Conservation (phyloP, 2,329 filamentous ascomycete species). For the Thermochaetoides dissita region DNA sequence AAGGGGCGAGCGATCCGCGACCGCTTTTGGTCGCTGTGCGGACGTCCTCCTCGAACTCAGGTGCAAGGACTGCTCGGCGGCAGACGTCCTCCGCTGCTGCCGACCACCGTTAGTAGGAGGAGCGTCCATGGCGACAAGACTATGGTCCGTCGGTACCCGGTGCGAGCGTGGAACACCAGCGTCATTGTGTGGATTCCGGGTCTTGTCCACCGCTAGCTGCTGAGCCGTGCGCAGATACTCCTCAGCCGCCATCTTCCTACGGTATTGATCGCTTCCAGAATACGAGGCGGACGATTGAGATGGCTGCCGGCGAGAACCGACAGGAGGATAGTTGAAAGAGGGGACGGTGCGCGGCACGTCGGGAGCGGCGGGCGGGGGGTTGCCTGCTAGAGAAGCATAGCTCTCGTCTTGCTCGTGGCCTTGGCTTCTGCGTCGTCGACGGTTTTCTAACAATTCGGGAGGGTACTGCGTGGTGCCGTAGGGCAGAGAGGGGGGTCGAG, state of each 20-base stretch:
- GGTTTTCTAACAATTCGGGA: conserved; percentile 29
- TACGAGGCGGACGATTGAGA: conserved; percentile 16
- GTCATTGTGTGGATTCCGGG: conserved; percentile 19
- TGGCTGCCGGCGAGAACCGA: conserved; percentile 21
- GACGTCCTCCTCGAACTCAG: conserved; percentile 23
- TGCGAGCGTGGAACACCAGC: conserved; percentile 12
- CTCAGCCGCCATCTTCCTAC: conserved; percentile 14
- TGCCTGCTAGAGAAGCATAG: conserved; percentile 18
- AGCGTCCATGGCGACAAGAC: conserved; percentile 13
- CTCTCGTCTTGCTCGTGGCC: conserved; percentile 28
- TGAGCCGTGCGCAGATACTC: conserved; percentile 9
- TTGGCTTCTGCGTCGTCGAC: conserved; percentile 28
- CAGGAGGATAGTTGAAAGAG: conserved; percentile 37
- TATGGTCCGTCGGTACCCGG: conserved; percentile 14
- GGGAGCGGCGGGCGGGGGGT: conserved; percentile 37
- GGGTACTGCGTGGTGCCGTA: conserved; percentile 30
- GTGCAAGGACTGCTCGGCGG: conserved; percentile 17
- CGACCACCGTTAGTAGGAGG: conserved; percentile 15
- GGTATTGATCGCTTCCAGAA: conserved; percentile 18
- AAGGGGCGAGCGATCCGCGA: conserved; percentile 73
- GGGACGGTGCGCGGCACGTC: conserved; percentile 48
- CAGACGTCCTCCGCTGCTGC: conserved; percentile 13
- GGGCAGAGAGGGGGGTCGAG: conserved; percentile 44
- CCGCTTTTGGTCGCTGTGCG: conserved; percentile 38
- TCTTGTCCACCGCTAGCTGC: conserved; percentile 18